phyloP scores from a whole-genome alignment of 1,284 basidiomycete species.

The Ustilago esculenta region DNA sequence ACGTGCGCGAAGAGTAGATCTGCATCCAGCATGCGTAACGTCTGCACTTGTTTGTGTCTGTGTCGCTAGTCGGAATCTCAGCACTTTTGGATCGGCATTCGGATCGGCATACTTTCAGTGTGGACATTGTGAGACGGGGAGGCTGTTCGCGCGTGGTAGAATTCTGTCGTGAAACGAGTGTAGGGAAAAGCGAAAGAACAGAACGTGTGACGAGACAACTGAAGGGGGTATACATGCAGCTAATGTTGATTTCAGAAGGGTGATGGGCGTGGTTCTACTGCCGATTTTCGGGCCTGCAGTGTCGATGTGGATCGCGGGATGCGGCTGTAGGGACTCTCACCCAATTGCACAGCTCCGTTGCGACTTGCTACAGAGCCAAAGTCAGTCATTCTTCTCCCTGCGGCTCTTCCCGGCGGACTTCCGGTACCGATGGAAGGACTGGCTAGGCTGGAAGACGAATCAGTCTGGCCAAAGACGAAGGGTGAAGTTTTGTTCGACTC shows the following conservation, averaged over 20 bases:
- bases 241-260: neutral
- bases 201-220: neutral
- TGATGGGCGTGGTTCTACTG: conserved; percentile 4
- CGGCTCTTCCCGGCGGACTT: conserved; percentile 1
- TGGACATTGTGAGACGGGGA: too few relatives aligned
- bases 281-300: conserved; percentile 10
- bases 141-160: too few relatives aligned
- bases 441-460: too few relatives aligned
- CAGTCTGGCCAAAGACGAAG: conserved; percentile 15
- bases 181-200: too few relatives aligned
- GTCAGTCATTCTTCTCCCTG: conserved; percentile 20
- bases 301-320: conserved; percentile 21
- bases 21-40: neutral
- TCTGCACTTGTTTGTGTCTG: too few relatives aligned
- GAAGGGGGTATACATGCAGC: neutral
- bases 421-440: neutral
- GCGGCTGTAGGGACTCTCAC: conserved; percentile 15
- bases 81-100: too few relatives aligned
- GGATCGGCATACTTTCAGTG: too few relatives aligned
- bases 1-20: conserved; percentile 46
- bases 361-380: conserved; percentile 4
- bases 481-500: conserved; percentile 5
- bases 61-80: too few relatives aligned
- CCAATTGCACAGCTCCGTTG: neutral
- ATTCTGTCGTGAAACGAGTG: too few relatives aligned